Percentiles rank a stretch among this genome's conserved stretches.
Evolutionary conservation across 805 yeast species (phyloP).

Genomic region (Nakazawaea siamensis): DNA sequence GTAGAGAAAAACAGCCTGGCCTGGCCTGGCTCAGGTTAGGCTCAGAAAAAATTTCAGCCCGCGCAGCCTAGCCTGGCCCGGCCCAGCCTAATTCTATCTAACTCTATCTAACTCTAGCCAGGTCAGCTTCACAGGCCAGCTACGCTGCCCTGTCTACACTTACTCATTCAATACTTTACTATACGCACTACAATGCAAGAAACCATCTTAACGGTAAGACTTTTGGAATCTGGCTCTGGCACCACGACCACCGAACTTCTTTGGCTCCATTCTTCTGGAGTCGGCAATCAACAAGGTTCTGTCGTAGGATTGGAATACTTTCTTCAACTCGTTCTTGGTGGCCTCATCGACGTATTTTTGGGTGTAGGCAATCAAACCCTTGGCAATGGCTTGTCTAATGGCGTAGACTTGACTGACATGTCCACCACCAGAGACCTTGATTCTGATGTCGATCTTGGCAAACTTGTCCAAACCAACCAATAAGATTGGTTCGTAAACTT

Average conservation of each 20-base stretch:
- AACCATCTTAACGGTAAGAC: slow-evolving; percentile 94
- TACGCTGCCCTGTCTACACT: too few relatives aligned
- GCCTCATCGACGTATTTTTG: slow-evolving; percentile 99
- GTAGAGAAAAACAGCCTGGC: too few relatives aligned
- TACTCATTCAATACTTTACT: too few relatives aligned
- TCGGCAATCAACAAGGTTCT: slow-evolving; percentile 99
- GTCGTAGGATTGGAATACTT: slow-evolving; percentile 95
- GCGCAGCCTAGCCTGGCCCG: too few relatives aligned
- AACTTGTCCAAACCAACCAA: slow-evolving; percentile 98
- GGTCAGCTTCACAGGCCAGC: too few relatives aligned
- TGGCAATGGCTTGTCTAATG: slow-evolving; percentile 99
- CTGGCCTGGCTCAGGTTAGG: too few relatives aligned
- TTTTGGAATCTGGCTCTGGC: slow-evolving; percentile 99
- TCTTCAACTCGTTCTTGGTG: slow-evolving; percentile 98
- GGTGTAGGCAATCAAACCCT: slow-evolving; percentile 99
- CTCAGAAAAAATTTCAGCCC: too few relatives aligned
- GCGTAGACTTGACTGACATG: slow-evolving; percentile 99
- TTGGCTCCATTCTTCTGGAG: slow-evolving; percentile 99
- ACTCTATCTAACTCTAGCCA: too few relatives aligned
- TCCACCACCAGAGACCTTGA: slow-evolving; percentile 99
- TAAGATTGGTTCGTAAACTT: slow-evolving; percentile 98
- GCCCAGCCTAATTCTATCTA: too few relatives aligned
- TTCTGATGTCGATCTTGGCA: slow-evolving; percentile 97
- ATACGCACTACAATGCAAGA: too few relatives aligned
- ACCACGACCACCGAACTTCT: slow-evolving; percentile 99